A percentile compares a stretch with the other conserved stretches of the same genome.
Evolutionary conservation across 2,329 filamentous ascomycete genomes (phyloP).

Genomic region (Ophiostoma triangulosporum): DNA sequence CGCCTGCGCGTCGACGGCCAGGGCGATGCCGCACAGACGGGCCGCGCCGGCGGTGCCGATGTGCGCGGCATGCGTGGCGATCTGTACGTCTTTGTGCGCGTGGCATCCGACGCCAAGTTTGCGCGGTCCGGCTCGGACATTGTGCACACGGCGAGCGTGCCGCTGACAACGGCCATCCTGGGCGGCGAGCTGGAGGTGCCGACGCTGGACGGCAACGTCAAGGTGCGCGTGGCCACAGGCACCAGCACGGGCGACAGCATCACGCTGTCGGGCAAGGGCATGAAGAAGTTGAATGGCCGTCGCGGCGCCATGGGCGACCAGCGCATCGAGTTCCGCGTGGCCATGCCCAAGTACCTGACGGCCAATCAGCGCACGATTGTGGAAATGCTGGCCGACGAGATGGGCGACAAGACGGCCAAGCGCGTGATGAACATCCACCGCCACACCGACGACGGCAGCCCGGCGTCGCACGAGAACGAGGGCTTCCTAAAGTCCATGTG

Average conservation of each 20-base stretch:
- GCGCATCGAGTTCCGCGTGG: slow-evolving; percentile 84
- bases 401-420: slow-evolving; percentile 84
- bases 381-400: slow-evolving; percentile 93
- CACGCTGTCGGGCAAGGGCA: slow-evolving; percentile 80
- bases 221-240: slow-evolving; percentile 80
- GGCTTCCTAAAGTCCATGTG: slow-evolving; percentile 88
- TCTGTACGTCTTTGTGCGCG: slow-evolving; percentile 79
- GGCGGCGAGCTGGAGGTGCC: slow-evolving; percentile 84
- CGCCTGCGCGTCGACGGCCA: slow-evolving; percentile 71
- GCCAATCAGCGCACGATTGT: slow-evolving; percentile 84
- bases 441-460: slow-evolving; percentile 22
- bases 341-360: slow-evolving; percentile 88
- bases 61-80: slow-evolving; percentile 65
- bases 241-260: slow-evolving; percentile 88
- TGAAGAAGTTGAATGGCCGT: slow-evolving; percentile 70
- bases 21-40: slow-evolving; percentile 74
- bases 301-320: slow-evolving; percentile 64
- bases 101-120: slow-evolving; percentile 84
- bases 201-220: slow-evolving; percentile 80
- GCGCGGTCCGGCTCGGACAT: slow-evolving; percentile 78
- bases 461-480: slow-evolving; percentile 56
- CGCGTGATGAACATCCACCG: slow-evolving; percentile 71
- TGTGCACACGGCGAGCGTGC: slow-evolving; percentile 80
- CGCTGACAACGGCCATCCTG: slow-evolving; percentile 81
- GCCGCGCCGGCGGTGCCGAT: slow-evolving; percentile 46